These are phyloP conservation scores for Alternaria gansuensis DNA, from an alignment of 2,329 filamentous ascomycete genomes.

Conservation along the genomic window DNA sequence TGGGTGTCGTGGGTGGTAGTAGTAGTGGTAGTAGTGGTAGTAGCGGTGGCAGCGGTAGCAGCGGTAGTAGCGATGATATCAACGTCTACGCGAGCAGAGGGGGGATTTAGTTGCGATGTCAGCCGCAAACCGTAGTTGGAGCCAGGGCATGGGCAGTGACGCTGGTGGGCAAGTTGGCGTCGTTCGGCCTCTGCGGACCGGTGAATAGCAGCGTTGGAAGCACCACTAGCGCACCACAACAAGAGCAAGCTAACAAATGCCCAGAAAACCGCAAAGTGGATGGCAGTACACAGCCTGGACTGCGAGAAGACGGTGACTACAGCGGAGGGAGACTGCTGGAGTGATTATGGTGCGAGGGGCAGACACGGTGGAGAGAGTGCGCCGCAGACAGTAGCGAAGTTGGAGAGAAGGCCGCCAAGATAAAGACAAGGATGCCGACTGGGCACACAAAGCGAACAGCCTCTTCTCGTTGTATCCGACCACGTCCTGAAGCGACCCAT, in stretches of 20 bases:
- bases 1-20: constrained; percentile 22
- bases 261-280: constrained; percentile 23
- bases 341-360: constrained; percentile 6
- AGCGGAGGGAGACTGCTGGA: neutral
- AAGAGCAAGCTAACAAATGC: constrained; percentile 24
- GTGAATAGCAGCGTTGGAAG: constrained; percentile 37
- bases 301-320: neutral
- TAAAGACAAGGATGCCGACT: constrained; percentile 22
- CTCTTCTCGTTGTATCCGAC: neutral
- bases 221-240: constrained; percentile 31
- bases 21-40: constrained; percentile 22
- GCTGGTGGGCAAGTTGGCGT: constrained; percentile 29
- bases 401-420: constrained; percentile 25
- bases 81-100: constrained; percentile 36
- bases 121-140: constrained; percentile 39
- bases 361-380: constrained; percentile 6
- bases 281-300: constrained; percentile 12
- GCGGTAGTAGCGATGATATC: constrained; percentile 38
- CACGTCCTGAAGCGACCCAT: constrained; percentile 4
- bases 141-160: constrained; percentile 30
- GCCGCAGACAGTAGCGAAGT: constrained; percentile 18
- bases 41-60: constrained; percentile 17
- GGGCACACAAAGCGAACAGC: constrained; percentile 16
- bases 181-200: constrained; percentile 36
- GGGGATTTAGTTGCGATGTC: constrained; percentile 30